Conservation (phyloP, 805 yeast genomes). For the Candida boidinii region DNA sequence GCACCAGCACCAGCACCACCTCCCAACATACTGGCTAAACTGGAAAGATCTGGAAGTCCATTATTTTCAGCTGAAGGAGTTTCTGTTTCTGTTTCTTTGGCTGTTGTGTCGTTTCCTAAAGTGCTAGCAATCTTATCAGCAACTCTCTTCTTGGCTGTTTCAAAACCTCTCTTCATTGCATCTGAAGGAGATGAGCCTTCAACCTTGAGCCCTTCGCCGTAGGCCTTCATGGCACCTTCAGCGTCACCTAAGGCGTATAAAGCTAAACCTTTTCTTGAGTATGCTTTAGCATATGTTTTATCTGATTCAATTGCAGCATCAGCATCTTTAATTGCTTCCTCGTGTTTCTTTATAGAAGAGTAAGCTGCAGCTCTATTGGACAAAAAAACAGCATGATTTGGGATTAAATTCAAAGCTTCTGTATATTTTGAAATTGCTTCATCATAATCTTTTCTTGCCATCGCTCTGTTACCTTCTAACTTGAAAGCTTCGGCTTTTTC, state of each 20-base stretch:
- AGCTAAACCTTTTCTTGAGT: conserved; percentile 92
- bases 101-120: conserved; percentile 20
- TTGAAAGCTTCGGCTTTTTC: conserved; percentile 80
- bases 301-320: conserved; percentile 70
- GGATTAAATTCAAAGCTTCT: conserved; percentile 63
- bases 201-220: conserved; percentile 74
- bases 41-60: too few relatives aligned
- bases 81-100: conserved; percentile 7
- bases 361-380: conserved; percentile 97
- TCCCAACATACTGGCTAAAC: conserved; percentile 16
- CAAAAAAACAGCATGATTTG: conserved; percentile 71
- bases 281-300: conserved; percentile 82
- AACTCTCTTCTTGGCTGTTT: conserved; percentile 83
- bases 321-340: conserved; percentile 77
- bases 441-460: conserved; percentile 67
- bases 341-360: conserved; percentile 68
- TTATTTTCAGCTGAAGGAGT: conserved; percentile 14
- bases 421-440: conserved; percentile 73
- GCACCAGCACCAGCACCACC: conserved; percentile 19
- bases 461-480: conserved; percentile 80
- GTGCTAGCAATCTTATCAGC: conserved; percentile 57
- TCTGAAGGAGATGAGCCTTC: conserved; percentile 83
- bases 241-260: conserved; percentile 91
- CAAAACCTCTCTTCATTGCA: conserved; percentile 88
- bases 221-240: conserved; percentile 83